These are phyloP conservation scores for Chaetomiaceae sp. DNA, from an alignment of 2,329 filamentous ascomycete species.

Conservation along the genomic window DNA sequence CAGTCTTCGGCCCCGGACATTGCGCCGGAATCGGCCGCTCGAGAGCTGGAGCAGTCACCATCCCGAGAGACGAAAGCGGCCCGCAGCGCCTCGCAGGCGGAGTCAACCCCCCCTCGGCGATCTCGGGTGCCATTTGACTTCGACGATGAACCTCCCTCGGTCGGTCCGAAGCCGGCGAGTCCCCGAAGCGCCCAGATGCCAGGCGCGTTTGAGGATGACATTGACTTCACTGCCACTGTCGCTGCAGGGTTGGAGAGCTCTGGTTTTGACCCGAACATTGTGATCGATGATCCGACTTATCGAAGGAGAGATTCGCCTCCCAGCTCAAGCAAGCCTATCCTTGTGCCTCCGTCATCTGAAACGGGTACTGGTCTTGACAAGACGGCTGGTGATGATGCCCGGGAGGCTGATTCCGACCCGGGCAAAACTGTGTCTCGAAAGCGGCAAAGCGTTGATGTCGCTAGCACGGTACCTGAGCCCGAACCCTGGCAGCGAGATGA, in stretches of 20 bases:
- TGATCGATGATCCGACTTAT: constrained; percentile 60
- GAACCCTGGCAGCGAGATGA: not conserved
- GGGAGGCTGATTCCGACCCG: constrained; percentile 23
- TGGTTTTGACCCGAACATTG: constrained; percentile 64
- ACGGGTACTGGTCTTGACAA: constrained; percentile 36
- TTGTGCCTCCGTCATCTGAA: constrained; percentile 45
- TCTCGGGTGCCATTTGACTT: constrained; percentile 32
- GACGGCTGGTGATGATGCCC: constrained; percentile 22
- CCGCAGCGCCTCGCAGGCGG: not conserved
- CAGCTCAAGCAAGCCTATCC: constrained; percentile 47
- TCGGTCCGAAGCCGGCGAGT: constrained; percentile 52
- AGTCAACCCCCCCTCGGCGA: constrained; percentile 14
- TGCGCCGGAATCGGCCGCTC: not conserved
- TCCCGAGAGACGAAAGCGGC: not conserved
- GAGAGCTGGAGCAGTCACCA: not conserved
- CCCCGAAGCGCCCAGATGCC: constrained; percentile 50
- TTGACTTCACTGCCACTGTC: constrained; percentile 63
- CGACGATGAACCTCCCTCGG: constrained; percentile 42
- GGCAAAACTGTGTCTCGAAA: constrained; percentile 30
- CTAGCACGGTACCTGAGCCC: not conserved
- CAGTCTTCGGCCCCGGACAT: not conserved
- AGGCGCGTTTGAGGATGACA: constrained; percentile 59
- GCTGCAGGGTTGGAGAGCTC: constrained; percentile 63
- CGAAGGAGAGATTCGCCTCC: constrained; percentile 59
- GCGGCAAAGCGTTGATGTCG: constrained; percentile 32